Percentiles rank a stretch among this genome's conserved stretches.
These are phyloP conservation scores for Phoenix dactylifera DNA, from an alignment of 176 grass and related monocot genomes.

Conservation along the genomic window DNA sequence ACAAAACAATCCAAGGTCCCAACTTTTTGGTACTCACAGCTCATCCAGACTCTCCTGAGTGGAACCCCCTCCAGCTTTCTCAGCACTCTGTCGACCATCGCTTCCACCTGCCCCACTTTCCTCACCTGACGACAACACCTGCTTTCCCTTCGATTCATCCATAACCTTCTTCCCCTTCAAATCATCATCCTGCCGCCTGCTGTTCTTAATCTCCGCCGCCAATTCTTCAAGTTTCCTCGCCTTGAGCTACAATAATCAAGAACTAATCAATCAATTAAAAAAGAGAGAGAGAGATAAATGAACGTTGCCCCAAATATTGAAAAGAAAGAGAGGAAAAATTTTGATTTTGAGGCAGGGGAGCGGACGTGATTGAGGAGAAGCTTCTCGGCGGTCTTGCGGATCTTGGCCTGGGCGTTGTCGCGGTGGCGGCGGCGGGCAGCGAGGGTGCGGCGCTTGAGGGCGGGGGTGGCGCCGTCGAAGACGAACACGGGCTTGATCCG, in stretches of 20 bases:
- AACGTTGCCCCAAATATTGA: neutral
- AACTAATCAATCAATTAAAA: neutral
- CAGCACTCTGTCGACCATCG: slow-evolving; percentile 8
- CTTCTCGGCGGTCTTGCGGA: slow-evolving; percentile 94
- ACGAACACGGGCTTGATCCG: slow-evolving; percentile 80
- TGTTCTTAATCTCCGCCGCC: slow-evolving; percentile 57
- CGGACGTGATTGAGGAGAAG: slow-evolving; percentile 72
- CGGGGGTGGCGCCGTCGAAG: slow-evolving; percentile 73
- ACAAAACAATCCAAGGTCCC: too few species aligned
- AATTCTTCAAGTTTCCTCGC: slow-evolving; percentile 89
- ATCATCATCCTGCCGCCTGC: slow-evolving; percentile 25
- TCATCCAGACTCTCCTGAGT: slow-evolving; percentile 70
- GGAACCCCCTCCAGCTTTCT: slow-evolving; percentile 2
- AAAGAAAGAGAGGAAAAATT: neutral
- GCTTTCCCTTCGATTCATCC: neutral
- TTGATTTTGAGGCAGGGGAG: neutral
- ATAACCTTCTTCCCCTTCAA: slow-evolving; percentile 8
- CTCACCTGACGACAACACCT: neutral
- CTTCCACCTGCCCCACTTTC: slow-evolving; percentile 14
- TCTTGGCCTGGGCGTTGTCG: slow-evolving; percentile 74
- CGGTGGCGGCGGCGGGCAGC: slow-evolving; percentile 73
- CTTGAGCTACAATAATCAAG: slow-evolving; percentile 48
- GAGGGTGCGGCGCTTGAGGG: slow-evolving; percentile 69
- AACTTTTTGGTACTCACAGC: slow-evolving; percentile 41
- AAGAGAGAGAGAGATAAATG: neutral